Base-by-base conservation (phyloP, 1,284 basidiomycete species). In the Tausonia pullulans region DNA sequence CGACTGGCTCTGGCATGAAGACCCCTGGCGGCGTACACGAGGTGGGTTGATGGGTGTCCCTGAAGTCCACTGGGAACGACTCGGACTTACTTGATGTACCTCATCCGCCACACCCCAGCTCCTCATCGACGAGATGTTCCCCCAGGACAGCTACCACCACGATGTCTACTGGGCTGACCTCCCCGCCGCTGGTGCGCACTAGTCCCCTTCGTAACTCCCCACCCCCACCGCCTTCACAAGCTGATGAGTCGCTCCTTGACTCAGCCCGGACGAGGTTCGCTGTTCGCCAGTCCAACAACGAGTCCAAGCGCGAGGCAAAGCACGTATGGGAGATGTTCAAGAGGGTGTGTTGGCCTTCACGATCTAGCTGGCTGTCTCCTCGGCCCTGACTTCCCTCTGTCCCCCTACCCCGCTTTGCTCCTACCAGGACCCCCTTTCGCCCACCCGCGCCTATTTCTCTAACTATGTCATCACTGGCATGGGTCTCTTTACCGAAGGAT, bases 381-480 rank as follows among this genome's bases (percentile, higher is more conserved):
- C 9, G 8, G n/a, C 16, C 5, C 48, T 39, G 27, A 27, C 49
- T 48, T 39, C 14, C 27, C 11, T 8, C 44, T 27, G n/a, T 39
- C 27, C 13, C 10, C 44, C 10, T 53, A 45, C 4, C 55, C 27
- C 27, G 13, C 43, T 3, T 54, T 46, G 8, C 3, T 9, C 3
- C 7, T 48, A 14, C 7, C 45, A 61, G 53, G 57, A 63, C 16
- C 76, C 77, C 1, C 62, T 74, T 7, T 75, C 74, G 44, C 80
- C 80, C 9, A 53, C 81, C 46, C 65, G 67, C 9, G 73, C 74
- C 50, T 82, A 82, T 75, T 80, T 72, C 67, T 62, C 64, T 62
- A 76, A 77, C 70, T 81, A 81, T 68, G 79, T 81, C 58, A 70
- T 80, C 60, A 79, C 76, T 58, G 80, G 81, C 68, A 77, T 81